Evolutionary conservation across 495 filamentous ascomycete genomes (phyloP).

Genomic region (Ramalina peruviana): DNA sequence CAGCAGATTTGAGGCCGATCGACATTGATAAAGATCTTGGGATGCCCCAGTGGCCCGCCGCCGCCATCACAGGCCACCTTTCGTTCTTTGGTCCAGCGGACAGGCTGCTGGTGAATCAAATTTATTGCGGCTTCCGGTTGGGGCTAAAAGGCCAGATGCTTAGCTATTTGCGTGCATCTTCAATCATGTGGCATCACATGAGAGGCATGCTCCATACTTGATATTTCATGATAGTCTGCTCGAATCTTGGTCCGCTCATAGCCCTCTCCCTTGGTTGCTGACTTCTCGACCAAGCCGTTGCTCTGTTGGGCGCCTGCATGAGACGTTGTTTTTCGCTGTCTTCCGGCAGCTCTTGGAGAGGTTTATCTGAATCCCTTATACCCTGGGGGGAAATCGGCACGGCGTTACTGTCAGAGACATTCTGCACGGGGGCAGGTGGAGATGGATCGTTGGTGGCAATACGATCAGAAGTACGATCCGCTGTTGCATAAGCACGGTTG

Average conservation of each 20-base stretch:
- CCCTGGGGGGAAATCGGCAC: conserved; percentile 36
- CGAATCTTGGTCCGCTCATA: conserved; percentile 89
- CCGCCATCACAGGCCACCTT: conserved; percentile 85
- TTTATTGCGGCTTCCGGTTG: conserved; percentile 80
- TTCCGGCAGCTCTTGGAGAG: conserved; percentile 42
- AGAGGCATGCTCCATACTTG: conserved; percentile 43
- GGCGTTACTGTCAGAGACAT: conserved; percentile 48
- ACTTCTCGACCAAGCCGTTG: conserved; percentile 62
- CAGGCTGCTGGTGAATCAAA: conserved; percentile 89
- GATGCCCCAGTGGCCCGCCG: conserved; percentile 83
- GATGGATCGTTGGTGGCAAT: conserved; percentile 41
- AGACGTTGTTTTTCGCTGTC: conserved; percentile 45
- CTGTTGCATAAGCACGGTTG: conserved; percentile 6
- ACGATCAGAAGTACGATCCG: conserved; percentile 22
- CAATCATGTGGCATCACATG: too few relatives aligned
- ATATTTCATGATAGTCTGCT: conserved; percentile 82
- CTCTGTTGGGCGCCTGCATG: conserved; percentile 78
- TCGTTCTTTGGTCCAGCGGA: conserved; percentile 73
- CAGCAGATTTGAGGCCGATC: conserved; percentile 87
- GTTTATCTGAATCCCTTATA: conserved; percentile 24
- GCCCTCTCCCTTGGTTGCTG: conserved; percentile 67
- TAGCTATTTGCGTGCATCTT: too few relatives aligned
- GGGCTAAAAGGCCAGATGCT: conserved; percentile 40
- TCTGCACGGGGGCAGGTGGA: conserved; percentile 31
- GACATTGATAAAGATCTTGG: conserved; percentile 89